These are phyloP conservation scores for Telfairia occidentalis DNA, from an alignment of 331 rosid genomes.

Conservation along the genomic window DNA sequence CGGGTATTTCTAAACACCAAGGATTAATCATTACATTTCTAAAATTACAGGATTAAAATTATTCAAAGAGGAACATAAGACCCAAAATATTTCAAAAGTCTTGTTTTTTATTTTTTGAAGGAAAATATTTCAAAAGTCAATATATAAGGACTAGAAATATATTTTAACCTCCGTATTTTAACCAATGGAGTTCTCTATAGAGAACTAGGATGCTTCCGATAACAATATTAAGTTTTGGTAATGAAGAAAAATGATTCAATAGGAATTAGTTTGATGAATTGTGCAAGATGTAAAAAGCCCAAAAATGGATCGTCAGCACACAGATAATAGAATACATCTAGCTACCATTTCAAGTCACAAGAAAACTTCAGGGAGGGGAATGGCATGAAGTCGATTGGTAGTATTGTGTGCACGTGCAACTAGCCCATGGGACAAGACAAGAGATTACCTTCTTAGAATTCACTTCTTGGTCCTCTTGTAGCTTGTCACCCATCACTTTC, in stretches of 20 bases:
- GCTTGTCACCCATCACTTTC: slow-evolving; percentile 89
- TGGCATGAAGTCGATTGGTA: neutral
- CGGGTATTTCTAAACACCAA: neutral
- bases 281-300: neutral
- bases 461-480: slow-evolving; percentile 78
- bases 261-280: neutral
- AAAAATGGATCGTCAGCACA: neutral
- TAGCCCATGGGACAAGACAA: slow-evolving; percentile 7
- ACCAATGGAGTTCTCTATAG: neutral
- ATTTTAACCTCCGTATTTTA: neutral
- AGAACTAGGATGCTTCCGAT: neutral
- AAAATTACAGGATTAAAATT: neutral
- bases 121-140: no score
- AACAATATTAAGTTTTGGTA: neutral
- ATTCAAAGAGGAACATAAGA: neutral
- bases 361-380: neutral
- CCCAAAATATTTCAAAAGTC: neutral
- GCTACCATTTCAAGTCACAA: neutral
- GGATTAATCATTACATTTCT: neutral
- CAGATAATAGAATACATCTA: neutral
- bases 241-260: neutral
- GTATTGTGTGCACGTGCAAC: neutral
- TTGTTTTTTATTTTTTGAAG: no score
- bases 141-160: neutral
- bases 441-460: slow-evolving; percentile 63